A percentile compares a stretch with the other conserved stretches of the same genome.
Evolutionary conservation across 805 yeast genomes (phyloP).

Genomic region (Starmerella stellata): DNA sequence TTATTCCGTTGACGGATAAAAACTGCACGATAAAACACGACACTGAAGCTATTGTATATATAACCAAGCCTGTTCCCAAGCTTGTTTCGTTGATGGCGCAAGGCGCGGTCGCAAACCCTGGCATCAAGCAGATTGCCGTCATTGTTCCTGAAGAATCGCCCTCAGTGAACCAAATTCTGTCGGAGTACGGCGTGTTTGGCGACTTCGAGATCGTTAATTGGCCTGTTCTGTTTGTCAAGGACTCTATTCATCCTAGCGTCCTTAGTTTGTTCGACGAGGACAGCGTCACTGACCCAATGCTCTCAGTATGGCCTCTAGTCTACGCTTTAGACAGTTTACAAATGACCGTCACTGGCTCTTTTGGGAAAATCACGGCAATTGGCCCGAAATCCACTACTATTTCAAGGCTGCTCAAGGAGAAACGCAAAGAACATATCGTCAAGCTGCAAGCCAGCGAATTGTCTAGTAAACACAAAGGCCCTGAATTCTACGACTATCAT

Average conservation of each 20-base stretch:
- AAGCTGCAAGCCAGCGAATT: slow-evolving; percentile 2
- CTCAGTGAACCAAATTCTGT: slow-evolving; percentile 18
- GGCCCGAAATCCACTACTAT: slow-evolving; percentile 41
- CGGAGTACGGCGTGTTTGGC: slow-evolving; percentile 26
- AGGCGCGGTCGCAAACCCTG: neutral
- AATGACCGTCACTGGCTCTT: slow-evolving; percentile 21
- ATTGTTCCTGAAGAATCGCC: slow-evolving; percentile 9
- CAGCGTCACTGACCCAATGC: slow-evolving; percentile 1
- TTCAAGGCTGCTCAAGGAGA: slow-evolving; percentile 19
- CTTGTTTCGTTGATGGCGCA: slow-evolving; percentile 8
- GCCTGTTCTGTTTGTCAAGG: slow-evolving; percentile 18
- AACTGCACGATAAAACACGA: neutral
- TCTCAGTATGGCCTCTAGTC: slow-evolving; percentile 25
- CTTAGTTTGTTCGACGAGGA: slow-evolving; percentile 3
- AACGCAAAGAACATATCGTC: slow-evolving; percentile 9
- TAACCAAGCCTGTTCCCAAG: slow-evolving; percentile 16
- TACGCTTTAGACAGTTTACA: slow-evolving; percentile 33
- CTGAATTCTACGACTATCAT: slow-evolving; percentile 15
- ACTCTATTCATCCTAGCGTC: slow-evolving; percentile 4
- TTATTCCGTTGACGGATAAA: slow-evolving; percentile 29
- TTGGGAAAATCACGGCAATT: slow-evolving; percentile 40
- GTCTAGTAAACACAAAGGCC: neutral
- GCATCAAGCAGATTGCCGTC: slow-evolving; percentile 1
- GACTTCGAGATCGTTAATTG: slow-evolving; percentile 28
- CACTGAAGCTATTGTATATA: slow-evolving; percentile 14